These are phyloP conservation scores for Colletotrichum nymphaeae DNA, from an alignment of 2,329 filamentous ascomycete genomes.

Conservation along the genomic window DNA sequence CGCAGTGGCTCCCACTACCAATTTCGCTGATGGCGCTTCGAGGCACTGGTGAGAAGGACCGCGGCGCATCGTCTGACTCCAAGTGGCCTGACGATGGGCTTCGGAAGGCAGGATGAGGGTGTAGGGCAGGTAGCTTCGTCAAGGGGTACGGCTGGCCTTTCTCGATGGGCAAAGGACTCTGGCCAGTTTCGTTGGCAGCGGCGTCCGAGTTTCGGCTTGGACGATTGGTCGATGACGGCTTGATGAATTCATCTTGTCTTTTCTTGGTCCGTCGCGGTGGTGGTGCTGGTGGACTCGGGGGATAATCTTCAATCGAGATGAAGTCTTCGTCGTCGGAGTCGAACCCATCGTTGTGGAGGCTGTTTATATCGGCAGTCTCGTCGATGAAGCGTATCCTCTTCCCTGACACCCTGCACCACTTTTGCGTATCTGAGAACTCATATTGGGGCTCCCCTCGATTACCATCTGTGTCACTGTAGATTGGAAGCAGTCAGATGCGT, in stretches of 20 bases:
- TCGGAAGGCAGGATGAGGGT: neutral
- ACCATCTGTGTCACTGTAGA: neutral
- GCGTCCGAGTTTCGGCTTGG: neutral
- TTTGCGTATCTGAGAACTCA: conserved; percentile 17
- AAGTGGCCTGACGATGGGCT: neutral
- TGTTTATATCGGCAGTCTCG: conserved; percentile 20
- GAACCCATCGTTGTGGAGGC: conserved; percentile 16
- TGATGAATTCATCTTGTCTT: neutral
- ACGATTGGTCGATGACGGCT: too few species aligned
- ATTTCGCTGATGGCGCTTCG: conserved; percentile 5
- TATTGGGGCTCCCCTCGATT: neutral
- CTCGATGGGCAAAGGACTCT: neutral
- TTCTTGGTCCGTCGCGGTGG: neutral
- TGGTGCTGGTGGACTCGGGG: neutral
- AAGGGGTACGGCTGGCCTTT: neutral
- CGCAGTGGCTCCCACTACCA: conserved; percentile 2
- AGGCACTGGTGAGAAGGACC: neutral
- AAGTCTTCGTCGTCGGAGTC: conserved; percentile 13
- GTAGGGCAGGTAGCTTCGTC: neutral
- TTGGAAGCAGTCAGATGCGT: neutral
- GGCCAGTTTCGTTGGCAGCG: neutral
- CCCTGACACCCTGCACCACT: conserved; percentile 8
- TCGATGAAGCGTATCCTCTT: conserved; percentile 26
- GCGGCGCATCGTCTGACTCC: neutral
- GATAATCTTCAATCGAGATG: neutral